Evolutionary conservation across 176 grass and related monocot species (phyloP), one percentile per base, ranked within the genome.

Genomic region (Urochloa ruziziensis): DNA sequence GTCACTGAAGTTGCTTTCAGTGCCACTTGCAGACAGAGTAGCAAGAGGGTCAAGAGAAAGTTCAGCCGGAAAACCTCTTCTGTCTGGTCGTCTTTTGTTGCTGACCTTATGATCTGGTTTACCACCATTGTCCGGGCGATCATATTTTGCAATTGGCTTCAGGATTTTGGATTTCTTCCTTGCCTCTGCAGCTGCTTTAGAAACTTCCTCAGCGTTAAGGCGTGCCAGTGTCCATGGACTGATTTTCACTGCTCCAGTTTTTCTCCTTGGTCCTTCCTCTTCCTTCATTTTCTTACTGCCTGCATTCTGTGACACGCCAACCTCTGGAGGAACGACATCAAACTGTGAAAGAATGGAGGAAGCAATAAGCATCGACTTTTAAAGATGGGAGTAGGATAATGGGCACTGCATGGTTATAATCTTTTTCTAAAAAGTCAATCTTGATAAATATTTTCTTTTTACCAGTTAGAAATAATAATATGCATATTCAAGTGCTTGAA

Each of bases 201-300:
- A 99, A 71, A 99, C 96, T 82, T 99, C 96, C 70, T 99, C 96
- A 2, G 96, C 93, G 40, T 99, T 99, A 58, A 99, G 89, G 30
- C 96, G 93, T 67, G 96, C 96, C 74, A 99, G 46, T 42, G 96
- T 93, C 96, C 96, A 99, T 75, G 96, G 93, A 73, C 89, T 99
- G 56, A 96, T 99, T 90, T 99, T 99, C 14, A 99, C 80, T 30
- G 88, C 67, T 43, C 89, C 87, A 7, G 49, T 62, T 89, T 91
- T 96, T 90, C 83, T 92, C 75, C 86, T 99, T 67, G 63, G 70
- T 84, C 82, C 79, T 87, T 96, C 96, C 11, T 87, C 87, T 86
- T 84, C 80, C 80, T 87, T 92, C 23, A 46, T 81, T 67, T 88
- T 96, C 87, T 92, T 99, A 48, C 70, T 83, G 5, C 79, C 75